Evolutionary conservation across 257 asterid species (phyloP), one percentile per base, ranked within the genome.

Genomic region (Lycium barbarum): DNA sequence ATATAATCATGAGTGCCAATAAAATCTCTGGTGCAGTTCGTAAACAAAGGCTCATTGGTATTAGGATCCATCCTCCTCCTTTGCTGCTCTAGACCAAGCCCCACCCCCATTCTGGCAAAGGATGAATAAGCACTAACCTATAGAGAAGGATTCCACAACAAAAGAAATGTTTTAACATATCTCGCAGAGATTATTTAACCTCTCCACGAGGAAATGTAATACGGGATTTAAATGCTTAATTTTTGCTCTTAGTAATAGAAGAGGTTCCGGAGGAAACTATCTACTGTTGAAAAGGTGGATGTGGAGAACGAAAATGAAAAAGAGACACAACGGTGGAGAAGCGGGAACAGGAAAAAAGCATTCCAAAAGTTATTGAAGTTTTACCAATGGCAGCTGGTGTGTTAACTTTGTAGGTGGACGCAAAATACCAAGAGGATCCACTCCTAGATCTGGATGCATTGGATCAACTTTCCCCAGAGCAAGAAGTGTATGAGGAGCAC

Each of bases 111-210:
- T 91, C 98, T 94, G 49, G 95, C 98, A 83, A 97, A 93, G 71
- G 99, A 93, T 40, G 99, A 92, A 92, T 97, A 97, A n/a, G 99
- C 99, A 89, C 99, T 97, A 67, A 97, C 99, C 99, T 97, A 85
- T 61, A 83, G 71, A 85, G 68, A 61, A 73, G 40, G 83, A 82
- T 5, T 71, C 84, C 80, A 80, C 57, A 83, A 80, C 85, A 9
- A 79, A 63, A 73, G 62, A 84, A 4, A 22, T 36, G 43, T 9
- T 68, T 35, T 36, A 9, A 76, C 8, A 14, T 53, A 76, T 53
- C 45, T 76, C 26, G 65, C 82, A 51, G 47, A 26, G 15, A 22
- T 26, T 76, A 45, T n/a, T 72, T 11, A 72, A 72, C 80, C 20
- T 72, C 80, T 45, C 45, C 80, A n/a, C 36, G 10, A 45, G 36